These are phyloP conservation scores for Fusarium sp. DNA, from an alignment of 2,329 filamentous ascomycete species.

Conservation along the genomic window DNA sequence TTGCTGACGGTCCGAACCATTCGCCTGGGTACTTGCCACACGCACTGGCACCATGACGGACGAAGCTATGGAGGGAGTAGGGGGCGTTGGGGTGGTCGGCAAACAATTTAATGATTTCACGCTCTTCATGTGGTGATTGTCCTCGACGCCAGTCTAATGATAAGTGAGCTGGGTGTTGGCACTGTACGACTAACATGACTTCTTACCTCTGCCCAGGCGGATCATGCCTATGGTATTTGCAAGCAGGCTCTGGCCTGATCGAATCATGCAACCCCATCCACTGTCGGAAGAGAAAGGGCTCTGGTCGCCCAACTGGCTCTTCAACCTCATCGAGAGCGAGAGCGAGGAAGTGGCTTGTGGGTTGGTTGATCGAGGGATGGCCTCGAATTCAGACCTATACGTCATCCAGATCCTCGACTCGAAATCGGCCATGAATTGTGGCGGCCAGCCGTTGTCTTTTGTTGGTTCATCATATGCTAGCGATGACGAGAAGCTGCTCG, in stretches of 20 bases:
- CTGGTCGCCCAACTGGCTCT: slow-evolving; percentile 82
- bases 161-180: slow-evolving; percentile 16
- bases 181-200: not conserved
- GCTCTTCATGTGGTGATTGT: slow-evolving; percentile 69
- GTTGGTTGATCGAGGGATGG: slow-evolving; percentile 83
- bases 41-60: slow-evolving; percentile 83
- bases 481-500: slow-evolving; percentile 65
- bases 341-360: slow-evolving; percentile 77
- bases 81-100: slow-evolving; percentile 87
- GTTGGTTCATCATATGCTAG: slow-evolving; percentile 60
- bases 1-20: slow-evolving; percentile 99
- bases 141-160: slow-evolving; percentile 78
- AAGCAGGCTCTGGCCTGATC: slow-evolving; percentile 92
- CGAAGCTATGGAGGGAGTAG: slow-evolving; percentile 96
- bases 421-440: slow-evolving; percentile 89
- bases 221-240: slow-evolving; percentile 85
- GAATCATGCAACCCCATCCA: slow-evolving; percentile 99
- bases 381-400: slow-evolving; percentile 87
- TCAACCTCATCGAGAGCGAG: slow-evolving; percentile 86
- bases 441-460: slow-evolving; percentile 78
- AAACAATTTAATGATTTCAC: slow-evolving; percentile 80
- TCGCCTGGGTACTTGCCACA: slow-evolving; percentile 97
- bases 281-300: slow-evolving; percentile 91
- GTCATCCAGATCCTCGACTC: slow-evolving; percentile 97
- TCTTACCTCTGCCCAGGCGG: slow-evolving; percentile 80